Conservation (phyloP, 306 rosid genomes). For the Cucurbita maxima region DNA sequence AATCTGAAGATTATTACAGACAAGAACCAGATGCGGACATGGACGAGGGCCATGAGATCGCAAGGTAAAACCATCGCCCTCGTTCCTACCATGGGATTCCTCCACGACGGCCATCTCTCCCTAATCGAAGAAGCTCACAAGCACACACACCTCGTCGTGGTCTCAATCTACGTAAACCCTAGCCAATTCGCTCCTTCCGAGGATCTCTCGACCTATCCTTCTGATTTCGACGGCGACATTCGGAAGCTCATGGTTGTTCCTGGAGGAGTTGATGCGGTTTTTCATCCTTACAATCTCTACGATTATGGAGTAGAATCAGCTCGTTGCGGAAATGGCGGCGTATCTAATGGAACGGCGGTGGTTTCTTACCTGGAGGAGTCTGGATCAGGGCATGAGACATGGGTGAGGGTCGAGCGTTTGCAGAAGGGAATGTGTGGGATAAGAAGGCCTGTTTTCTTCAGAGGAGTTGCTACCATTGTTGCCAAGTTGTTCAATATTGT, state of each 20-base stretch:
- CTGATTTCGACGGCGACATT: conserved; percentile 60
- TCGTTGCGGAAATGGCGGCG: not conserved
- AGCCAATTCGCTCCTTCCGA: conserved; percentile 78
- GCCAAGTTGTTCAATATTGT: conserved; percentile 72
- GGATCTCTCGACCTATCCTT: conserved; percentile 78
- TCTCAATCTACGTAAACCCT: conserved; percentile 81
- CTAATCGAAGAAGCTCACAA: conserved; percentile 42
- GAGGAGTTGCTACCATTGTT: conserved; percentile 85
- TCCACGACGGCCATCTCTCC: conserved; percentile 70
- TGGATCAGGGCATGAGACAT: conserved; percentile 58
- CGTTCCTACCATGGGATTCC: conserved; percentile 91
- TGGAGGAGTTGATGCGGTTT: conserved; percentile 62
- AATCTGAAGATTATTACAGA: conserved; percentile 33
- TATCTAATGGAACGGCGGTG: not conserved
- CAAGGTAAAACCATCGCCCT: conserved; percentile 43
- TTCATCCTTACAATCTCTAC: conserved; percentile 52
- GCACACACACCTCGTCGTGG: conserved; percentile 32
- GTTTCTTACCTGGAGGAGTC: conserved; percentile 52
- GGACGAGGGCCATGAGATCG: conserved; percentile 72
- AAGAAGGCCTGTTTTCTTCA: conserved; percentile 69
- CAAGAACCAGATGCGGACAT: conserved; percentile 46
- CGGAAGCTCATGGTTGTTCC: conserved; percentile 39
- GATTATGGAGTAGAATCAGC: conserved; percentile 23
- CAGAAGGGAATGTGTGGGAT: conserved; percentile 76
- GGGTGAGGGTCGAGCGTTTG: conserved; percentile 68